Base-by-base conservation (phyloP, 2,329 filamentous ascomycete species). In the Epichloe hybrida region DNA sequence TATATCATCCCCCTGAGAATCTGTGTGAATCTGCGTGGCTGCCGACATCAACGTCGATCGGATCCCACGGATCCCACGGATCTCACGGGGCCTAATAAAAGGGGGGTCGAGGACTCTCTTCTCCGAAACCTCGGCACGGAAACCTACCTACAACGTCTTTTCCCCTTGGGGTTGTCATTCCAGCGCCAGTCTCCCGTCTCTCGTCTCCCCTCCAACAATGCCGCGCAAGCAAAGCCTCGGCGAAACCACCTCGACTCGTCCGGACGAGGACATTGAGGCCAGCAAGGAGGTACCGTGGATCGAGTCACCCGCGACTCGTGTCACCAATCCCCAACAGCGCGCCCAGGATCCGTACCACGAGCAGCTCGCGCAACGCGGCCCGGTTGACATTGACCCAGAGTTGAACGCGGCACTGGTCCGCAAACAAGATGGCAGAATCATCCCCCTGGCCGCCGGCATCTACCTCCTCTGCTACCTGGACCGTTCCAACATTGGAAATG, bases 401-500 rank as follows among this genome's bases (percentile, higher is more conserved):
- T 5, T 5, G 2, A 37, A 5, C 11, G 37, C 47, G 9, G 39
- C 41, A 11, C 17, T 50, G 31, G 20, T 45, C 17, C 35, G 40
- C 39, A 80, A 77, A 57, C 80, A 84, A 58, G 83, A 86, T 61
- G 53, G 77, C 17, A 72, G 76, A 50, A 82, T 86, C 51, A 68
- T 85, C 13, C 81, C 83, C 1, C 66, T 85, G 13, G 77, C 72
- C n/a, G 77, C 79, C 6, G 68, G 64, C 49, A 82, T 86, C 48
- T 85, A 84, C 62, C 71, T 86, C 44, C 72, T 86, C 21, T 83
- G 79, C 64, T 85, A 82, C 61, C 73, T 86, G 23, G 82, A 86
- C 64, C 72, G 79, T 42, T 76, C 79, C 50, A 86, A 86, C 63
- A 85, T 86, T 52, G 81, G 80, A 59, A 84, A 84, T 61, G 80